Evolutionary conservation across 202 grass and related monocot species (phyloP).

Genomic region (Panicum hallii): DNA sequence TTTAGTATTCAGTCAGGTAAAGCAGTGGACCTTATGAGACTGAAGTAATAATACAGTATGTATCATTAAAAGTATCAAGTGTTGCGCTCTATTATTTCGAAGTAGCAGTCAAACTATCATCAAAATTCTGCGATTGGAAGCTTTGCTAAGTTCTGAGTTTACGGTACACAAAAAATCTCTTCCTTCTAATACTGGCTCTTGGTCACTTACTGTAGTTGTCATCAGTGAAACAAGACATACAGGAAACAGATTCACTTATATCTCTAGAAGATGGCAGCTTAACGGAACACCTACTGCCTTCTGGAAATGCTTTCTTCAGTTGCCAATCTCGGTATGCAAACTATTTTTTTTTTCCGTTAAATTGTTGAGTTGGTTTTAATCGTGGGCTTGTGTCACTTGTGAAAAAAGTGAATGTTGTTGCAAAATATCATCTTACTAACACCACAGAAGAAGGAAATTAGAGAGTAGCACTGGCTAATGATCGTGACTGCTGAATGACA

Average conservation of each 20-base stretch:
- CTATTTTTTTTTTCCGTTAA: slow-evolving; percentile 40
- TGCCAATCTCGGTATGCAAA: slow-evolving; percentile 76
- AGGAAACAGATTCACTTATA: slow-evolving; percentile 94
- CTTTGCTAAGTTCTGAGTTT: slow-evolving; percentile 31
- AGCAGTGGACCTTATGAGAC: neutral
- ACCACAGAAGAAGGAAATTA: slow-evolving; percentile 5
- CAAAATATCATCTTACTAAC: slow-evolving; percentile 15
- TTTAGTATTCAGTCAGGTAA: slow-evolving; percentile 24
- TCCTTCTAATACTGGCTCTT: slow-evolving; percentile 43
- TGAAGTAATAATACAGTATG: slow-evolving; percentile 36
- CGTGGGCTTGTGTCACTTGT: neutral
- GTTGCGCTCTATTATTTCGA: slow-evolving; percentile 18
- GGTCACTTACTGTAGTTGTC: slow-evolving; percentile 67
- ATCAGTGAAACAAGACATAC: slow-evolving; percentile 84
- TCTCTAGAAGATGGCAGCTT: slow-evolving; percentile 72
- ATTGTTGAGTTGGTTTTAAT: slow-evolving; percentile 6
- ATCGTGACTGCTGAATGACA: slow-evolving; percentile 35
- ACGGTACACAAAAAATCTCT: slow-evolving; percentile 29
- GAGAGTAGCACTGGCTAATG: neutral
- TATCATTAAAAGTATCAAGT: neutral
- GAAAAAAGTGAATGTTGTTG: slow-evolving; percentile 5
- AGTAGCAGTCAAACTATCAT: slow-evolving; percentile 32
- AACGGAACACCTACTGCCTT: slow-evolving; percentile 82
- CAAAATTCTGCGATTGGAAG: neutral
- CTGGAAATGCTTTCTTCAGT: slow-evolving; percentile 85